Evolutionary conservation across 768 basidiomycete genomes (phyloP), one percentile per base, ranked within the genome.

Genomic region (Xanthoconium stramineum): DNA sequence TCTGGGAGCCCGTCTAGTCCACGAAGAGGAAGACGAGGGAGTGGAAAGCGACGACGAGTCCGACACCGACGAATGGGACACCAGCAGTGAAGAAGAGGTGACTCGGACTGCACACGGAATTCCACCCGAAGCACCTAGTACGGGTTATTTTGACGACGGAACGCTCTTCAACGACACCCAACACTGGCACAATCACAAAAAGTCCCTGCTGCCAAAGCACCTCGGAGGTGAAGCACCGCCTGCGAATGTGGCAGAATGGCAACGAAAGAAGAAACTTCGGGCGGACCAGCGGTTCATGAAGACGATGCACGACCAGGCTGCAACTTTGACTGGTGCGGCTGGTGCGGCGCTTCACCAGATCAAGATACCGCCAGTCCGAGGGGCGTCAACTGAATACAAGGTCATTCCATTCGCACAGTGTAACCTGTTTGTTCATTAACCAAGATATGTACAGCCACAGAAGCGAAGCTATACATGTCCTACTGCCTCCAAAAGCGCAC

Each of bases 261-360:
- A 74, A 51, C 74, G 76, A 29, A 68, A 52, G 56, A 74, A 66
- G 59, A 67, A 62, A 47, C 70, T 81, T 44, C 68, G 72, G 15
- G 61, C 65, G 15, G 75, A 82, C n/a, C 88, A 89, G 61, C 71
- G 77, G 1, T 82, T 80, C 64, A 86, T 86, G 81, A 70, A 76
- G 33, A 71, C 63, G 13, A 62, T 89, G 53, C 83, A 84, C 50
- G 70, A 75, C 50, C 81, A 83, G 43, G 86, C 87, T 11, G 79
- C 78, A 38, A 85, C 84, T 1, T 65, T 89, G 54, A 85, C 83
- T 0, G 87, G 87, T 0, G 85, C 85, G 6, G 76, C 75, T 0
- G 88, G 87, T 2, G 75, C 72, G 2, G 67, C 68, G 8, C 69
- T 89, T 29, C 74, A 81, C 61, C 78, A 78, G 50, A 77, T 83